These are phyloP conservation scores for Chloridella minuta DNA, from an alignment of 352 stramenopile genomes.

Conservation along the genomic window DNA sequence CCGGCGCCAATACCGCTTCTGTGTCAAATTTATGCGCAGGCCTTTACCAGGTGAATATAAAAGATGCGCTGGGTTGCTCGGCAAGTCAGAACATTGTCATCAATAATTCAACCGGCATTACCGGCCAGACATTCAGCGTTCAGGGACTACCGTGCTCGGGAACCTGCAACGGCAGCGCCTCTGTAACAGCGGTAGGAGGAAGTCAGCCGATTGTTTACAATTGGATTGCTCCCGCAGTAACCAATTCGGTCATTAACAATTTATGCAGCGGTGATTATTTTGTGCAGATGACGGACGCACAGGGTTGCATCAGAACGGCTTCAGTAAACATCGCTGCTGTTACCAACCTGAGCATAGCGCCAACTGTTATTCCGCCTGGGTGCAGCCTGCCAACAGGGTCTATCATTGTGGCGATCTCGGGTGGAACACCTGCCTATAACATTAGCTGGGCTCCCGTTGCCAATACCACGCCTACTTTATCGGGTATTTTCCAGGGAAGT, in stretches of 20 bases:
- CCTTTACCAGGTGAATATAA: background rate
- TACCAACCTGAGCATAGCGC: too few species aligned
- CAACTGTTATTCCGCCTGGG: too few species aligned
- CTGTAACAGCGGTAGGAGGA: background rate
- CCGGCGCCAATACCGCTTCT: background rate
- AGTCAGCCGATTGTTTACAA: background rate
- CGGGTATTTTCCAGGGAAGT: too few species aligned
- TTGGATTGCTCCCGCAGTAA: background rate
- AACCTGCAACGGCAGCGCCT: background rate
- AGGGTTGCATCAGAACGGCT: too few species aligned
- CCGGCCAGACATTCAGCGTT: too few species aligned
- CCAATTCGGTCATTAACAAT: background rate
- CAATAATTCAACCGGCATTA: too few species aligned
- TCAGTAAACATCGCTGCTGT: too few species aligned
- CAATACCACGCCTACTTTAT: too few species aligned
- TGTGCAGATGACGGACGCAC: background rate
- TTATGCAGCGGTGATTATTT: background rate
- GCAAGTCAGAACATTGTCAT: too few species aligned
- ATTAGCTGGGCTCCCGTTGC: background rate
- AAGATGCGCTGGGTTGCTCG: background rate
- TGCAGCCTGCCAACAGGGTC: too few species aligned
- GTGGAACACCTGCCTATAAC: background rate
- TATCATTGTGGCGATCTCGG: too few species aligned
- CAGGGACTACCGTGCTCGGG: too few species aligned
- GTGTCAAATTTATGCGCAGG: background rate